Base-by-base conservation (phyloP, 768 basidiomycete genomes). In the Naematelia aurantialba region DNA sequence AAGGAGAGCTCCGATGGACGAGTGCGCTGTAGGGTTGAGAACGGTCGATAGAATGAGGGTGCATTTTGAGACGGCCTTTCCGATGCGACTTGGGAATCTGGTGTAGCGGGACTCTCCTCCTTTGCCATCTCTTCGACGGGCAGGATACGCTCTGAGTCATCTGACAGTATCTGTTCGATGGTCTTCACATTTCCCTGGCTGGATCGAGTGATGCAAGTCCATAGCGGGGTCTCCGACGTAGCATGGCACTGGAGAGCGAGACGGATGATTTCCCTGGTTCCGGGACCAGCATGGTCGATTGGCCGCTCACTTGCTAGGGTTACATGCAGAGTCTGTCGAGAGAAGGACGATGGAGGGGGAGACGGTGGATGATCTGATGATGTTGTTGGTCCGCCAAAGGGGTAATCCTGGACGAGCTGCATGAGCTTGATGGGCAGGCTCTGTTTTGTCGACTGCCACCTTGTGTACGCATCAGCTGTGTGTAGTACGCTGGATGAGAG, bases 401-500 rank as follows among this genome's bases (percentile, higher is more conserved):
- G 70, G 46, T 69, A 72, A 26, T 58, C 52, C 17, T 67, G 47
- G 21, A 69, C 62, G 11, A 69, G 30, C 17, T 60, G 45, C 1
- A 58, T 25, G 2, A 72, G 60, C 1, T 66, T 55, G 11, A 56
- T 60, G 13, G 70, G 68, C 2, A 69, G 44, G 12, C 52, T 59
- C 31, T 50, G 45, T 4, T 34, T 55, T 8, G 59, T 61, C 1
- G 70, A 59, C 52, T 72, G 65, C 50, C 59, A 34, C 30, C 70
- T 72, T 12, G 17, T n/a, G n/a, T n/a, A n/a, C n/a, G n/a, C n/a
- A n/a, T n/a, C n/a, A n/a, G 14, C 10, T 42, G 0, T 14, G 2
- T 42, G 30, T 11, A 30, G 29, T 19, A 22, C 50, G 50, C 50
- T 39, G 34, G 17, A 39, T 26, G 1, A n/a, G 56, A 8, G n/a